Evolutionary conservation across 805 yeast species (phyloP), one percentile per base, ranked within the genome.

Genomic region (Cyberlindnera sargentensis): DNA sequence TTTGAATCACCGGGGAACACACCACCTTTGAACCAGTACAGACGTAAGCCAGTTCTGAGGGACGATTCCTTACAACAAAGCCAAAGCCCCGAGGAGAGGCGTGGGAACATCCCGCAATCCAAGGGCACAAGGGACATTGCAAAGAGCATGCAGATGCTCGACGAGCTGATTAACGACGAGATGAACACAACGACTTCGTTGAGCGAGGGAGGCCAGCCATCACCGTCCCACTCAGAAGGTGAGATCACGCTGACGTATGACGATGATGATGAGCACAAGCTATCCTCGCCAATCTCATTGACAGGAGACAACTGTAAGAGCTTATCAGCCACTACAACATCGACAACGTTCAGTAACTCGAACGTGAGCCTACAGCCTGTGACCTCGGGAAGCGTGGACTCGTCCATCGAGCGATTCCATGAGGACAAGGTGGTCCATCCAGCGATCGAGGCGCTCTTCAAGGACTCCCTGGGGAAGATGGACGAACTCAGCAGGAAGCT

Each of bases 391-490:
- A 29, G 40, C 8, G 56, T 51, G 3, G 40, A 42, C 20, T 35
- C 42, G 24, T 40, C 31, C 9, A 25, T 26, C 11, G 25, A 15
- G 6, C 37, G 35, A 25, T 29, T 27, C 7, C 23, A 9, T 3
- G 20, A 25, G 27, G 42, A 25, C 34, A 27, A 27, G 23, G 37
- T 48, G 26, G 50, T 66, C 28, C 77, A 73, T 50, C 75, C 77
- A 4, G 60, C 65, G 4, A 75, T 80, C 6, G 72, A 70, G 38
- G 72, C 71, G 24, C 66, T 80, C 58, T 82, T 80, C 60, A 65
- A 73, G 51, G 84, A 85, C 2, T 67, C 82, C 6, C 65, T 81
- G 40, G 69, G 70, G 25, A 73, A 73, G 49, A 63, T 74, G 47
- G 69, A 68, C 42, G 61, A 55, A 23, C 47, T 70, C 6, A 44